Conservation (phyloP, 2,329 filamentous ascomycete genomes). For the Hypoxylon sp. region DNA sequence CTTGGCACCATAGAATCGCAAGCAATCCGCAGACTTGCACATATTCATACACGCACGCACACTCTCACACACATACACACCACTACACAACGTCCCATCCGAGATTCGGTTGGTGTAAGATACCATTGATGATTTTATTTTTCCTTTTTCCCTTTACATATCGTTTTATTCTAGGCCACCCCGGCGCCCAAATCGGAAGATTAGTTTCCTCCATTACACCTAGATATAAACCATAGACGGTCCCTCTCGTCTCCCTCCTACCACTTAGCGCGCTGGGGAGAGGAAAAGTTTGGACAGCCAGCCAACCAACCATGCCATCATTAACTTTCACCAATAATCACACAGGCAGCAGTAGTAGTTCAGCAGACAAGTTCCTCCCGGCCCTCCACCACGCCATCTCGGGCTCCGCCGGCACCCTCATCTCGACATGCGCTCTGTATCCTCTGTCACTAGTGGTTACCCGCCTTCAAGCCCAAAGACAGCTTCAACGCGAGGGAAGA, state of each 20-base stretch:
- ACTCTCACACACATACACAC: constrained; percentile 18
- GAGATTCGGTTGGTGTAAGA: constrained; percentile 38
- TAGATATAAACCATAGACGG: constrained; percentile 39
- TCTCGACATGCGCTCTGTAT: constrained; percentile 84
- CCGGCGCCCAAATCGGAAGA: constrained; percentile 34
- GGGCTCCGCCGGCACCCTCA: constrained; percentile 81
- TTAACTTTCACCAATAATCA: constrained; percentile 29
- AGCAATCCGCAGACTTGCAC: constrained; percentile 24
- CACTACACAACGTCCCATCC: constrained; percentile 10
- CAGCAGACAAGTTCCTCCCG: constrained; percentile 66
- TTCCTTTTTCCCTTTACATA: constrained; percentile 8
- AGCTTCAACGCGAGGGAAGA: constrained; percentile 59
- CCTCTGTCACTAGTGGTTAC: constrained; percentile 87
- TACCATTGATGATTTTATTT: constrained; percentile 3
- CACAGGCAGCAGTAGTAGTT: constrained; percentile 14
- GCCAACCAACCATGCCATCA: constrained; percentile 43
- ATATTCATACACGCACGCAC: constrained; percentile 11
- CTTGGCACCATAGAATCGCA: constrained; percentile 36
- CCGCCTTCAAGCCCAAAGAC: constrained; percentile 83
- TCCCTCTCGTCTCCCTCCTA: constrained; percentile 14
- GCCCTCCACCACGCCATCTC: constrained; percentile 86
- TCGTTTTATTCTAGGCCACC: constrained; percentile 13
- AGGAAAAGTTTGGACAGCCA: constrained; percentile 22
- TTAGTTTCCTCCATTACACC: constrained; percentile 20
- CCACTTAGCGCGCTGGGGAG: constrained; percentile 31